Evolutionary conservation across 1,139 yeast genomes (phyloP), one percentile per base, ranked within the genome.

Genomic region (Protomyces macrosporus): DNA sequence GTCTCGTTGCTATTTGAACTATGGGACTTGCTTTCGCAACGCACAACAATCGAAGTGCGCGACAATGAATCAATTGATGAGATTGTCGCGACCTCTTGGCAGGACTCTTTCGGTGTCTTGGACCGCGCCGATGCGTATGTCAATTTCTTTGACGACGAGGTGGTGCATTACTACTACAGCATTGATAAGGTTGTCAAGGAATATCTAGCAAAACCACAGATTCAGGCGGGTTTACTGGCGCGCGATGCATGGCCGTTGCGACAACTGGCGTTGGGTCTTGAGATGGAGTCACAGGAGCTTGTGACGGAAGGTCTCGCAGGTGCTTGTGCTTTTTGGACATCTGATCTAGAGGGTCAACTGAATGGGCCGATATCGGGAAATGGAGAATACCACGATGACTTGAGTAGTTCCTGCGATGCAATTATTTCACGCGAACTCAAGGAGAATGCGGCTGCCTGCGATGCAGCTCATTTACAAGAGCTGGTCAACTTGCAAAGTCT

Each of bases 261-360:
- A 3, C 55, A 58, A 6, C 32, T 58, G 42, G 55, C 62, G 10
- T 51, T 34, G 23, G 62, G 56, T 12, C 9, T 42, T 14, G 62
- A 52, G 16, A 51, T 58, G 53, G 51, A 40, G 23, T 51, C 56
- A n/a, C 53, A 58, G 42, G 62, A 58, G n/a, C 42, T 58, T 48
- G 53, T 50, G n/a, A 52, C 62, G 45, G 62, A 58, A 48, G 62
- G 56, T 4, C 56, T 58, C 6, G 62, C 45, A 33, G 62, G 56
- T 12, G 48, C 62, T 3, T 39, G 53, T n/a, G 45, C 62, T 6
- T 58, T 52, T 39, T 58, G 35, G 30, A 16, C n/a, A n/a, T 16
- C 52, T 32, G 14, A 32, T 40, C 30, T n/a, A 10, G 6, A 4
- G 10, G 32, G 9, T 5, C 32, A 6, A 30, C 30, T 9, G 7